A percentile compares a stretch with the other conserved stretches of the same genome.
These are phyloP conservation scores for Spatholobus suberectus DNA, from an alignment of 306 rosid genomes.

Conservation along the genomic window DNA sequence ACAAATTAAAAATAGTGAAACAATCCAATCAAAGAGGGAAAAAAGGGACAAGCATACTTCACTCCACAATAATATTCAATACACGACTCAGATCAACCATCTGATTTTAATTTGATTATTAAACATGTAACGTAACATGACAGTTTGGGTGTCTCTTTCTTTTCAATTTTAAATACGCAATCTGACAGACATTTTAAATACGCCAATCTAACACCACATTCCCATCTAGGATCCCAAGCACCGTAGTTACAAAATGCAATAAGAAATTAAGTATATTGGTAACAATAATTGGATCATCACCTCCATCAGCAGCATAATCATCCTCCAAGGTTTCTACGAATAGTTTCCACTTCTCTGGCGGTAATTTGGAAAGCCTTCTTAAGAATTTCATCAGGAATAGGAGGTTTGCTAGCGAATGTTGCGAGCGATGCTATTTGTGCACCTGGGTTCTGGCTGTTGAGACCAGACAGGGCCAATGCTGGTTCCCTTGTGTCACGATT, in stretches of 20 bases:
- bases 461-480: constrained; percentile 60
- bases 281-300: not conserved
- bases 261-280: constrained; percentile 4
- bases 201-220: constrained; percentile 22
- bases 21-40: not conserved
- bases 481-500: constrained; percentile 44
- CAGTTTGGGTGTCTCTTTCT: constrained; percentile 39
- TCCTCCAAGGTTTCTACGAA: constrained; percentile 57
- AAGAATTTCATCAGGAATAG: constrained; percentile 42
- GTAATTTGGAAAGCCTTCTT: constrained; percentile 56
- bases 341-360: constrained; percentile 44
- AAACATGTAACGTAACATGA: constrained; percentile 25
- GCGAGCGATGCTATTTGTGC: constrained; percentile 52
- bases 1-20: not conserved
- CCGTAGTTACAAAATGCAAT: constrained; percentile 13
- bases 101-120: constrained; percentile 29
- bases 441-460: constrained; percentile 80
- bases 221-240: constrained; percentile 29
- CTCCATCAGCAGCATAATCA: constrained; percentile 16
- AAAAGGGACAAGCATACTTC: constrained; percentile 27
- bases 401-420: constrained; percentile 55
- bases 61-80: constrained; percentile 39
- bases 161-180: constrained; percentile 1
- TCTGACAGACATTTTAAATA: constrained; percentile 15
- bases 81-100: constrained; percentile 33